Base-by-base conservation (phyloP, 371 early-diverging fungal genomes). In the Mucor mucedo region DNA sequence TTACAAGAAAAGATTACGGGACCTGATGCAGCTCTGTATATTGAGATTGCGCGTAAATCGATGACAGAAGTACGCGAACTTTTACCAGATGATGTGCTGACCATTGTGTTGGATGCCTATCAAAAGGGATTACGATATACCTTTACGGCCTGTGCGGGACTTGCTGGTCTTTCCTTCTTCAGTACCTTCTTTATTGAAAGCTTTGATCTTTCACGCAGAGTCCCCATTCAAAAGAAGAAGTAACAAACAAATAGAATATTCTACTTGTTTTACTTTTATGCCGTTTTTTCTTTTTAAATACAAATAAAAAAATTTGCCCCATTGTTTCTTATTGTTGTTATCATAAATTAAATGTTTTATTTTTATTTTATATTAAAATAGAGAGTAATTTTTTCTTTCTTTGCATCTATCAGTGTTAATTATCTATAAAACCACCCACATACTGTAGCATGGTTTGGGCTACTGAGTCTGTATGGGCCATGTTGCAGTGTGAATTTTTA, bases 181-280 rank as follows among this genome's bases (percentile, higher is more conserved):
- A 66, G 80, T 0, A 56, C 82, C 1, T 49, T 84, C n/a, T 85
- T 84, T 41, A 79, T 87, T 35, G 67, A 84, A 65, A 76, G 76
- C 39, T 73, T 78, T 52, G 82, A 79, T 14, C 66, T 84, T 32
- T 71, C 74, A n/a, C 80, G 76, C 45, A 78, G 69, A 60, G 44
- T 42, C 5, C 27, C 27, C 11, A 21, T 41, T 3, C 53, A 16
- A 6, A 52, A 42, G 10, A 29, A 30, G 47, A 40, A 54, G 16
- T 50, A 60, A 50, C 8, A 11, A 42, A 9, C 5, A 9, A 42
- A 10, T 42, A 42, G 44, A 42, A 42, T 8, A 35, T 35, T 35
- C 35, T 35, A 6, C 8, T 4, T 35, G 35, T 35, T 35, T 35
- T 35, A 35, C 35, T 35, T 6, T 35, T 35, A 35, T 35, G 35